These are phyloP conservation scores for Alternaria tenuissima DNA, from an alignment of 2,329 filamentous ascomycete species.

Conservation along the genomic window DNA sequence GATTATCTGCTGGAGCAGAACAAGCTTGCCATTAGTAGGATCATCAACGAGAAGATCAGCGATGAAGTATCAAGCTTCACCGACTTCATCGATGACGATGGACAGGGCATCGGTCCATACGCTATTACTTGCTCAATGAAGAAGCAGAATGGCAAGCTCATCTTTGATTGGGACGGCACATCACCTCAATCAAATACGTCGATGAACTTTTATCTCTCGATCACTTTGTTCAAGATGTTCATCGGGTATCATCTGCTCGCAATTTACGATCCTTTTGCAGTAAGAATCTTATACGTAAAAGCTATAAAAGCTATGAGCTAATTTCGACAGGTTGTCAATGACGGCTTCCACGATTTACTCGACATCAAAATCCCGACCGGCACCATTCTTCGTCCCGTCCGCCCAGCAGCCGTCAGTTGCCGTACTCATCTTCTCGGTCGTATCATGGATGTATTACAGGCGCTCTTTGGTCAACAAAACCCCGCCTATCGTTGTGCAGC, in stretches of 20 bases:
- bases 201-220: slow-evolving; percentile 60
- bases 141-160: slow-evolving; percentile 54
- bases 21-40: slow-evolving; percentile 54
- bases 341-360: slow-evolving; percentile 61
- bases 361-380: slow-evolving; percentile 58
- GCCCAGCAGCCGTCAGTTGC: slow-evolving; percentile 58
- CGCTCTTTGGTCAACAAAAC: slow-evolving; percentile 59
- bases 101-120: slow-evolving; percentile 57
- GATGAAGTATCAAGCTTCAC: slow-evolving; percentile 56
- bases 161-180: slow-evolving; percentile 61
- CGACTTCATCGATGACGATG: slow-evolving; percentile 61
- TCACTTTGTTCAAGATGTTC: slow-evolving; percentile 63
- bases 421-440: slow-evolving; percentile 59
- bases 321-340: slow-evolving; percentile 53
- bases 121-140: slow-evolving; percentile 59
- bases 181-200: slow-evolving; percentile 57
- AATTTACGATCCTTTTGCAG: slow-evolving; percentile 57
- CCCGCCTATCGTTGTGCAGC: slow-evolving; percentile 58
- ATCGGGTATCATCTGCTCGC: slow-evolving; percentile 60
- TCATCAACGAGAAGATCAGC: slow-evolving; percentile 58
- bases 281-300: neutral
- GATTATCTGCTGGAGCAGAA: slow-evolving; percentile 57
- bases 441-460: slow-evolving; percentile 60
- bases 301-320: neutral
- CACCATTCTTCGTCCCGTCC: slow-evolving; percentile 56